Evolutionary conservation across 495 filamentous ascomycete species (phyloP).

Genomic region (Echria macrotheca): DNA sequence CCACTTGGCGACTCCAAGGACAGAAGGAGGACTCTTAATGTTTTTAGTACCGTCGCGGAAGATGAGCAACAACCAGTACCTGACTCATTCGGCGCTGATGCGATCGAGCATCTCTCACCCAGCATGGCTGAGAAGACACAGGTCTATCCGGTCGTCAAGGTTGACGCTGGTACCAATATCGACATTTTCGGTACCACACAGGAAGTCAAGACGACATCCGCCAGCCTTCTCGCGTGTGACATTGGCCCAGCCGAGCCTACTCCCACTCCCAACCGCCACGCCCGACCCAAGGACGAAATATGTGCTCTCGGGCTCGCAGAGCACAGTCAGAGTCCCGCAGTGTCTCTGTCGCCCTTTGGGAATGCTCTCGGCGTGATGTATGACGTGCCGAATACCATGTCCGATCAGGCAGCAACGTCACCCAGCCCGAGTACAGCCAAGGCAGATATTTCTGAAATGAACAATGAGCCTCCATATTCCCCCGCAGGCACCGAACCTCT

Average conservation of each 20-base stretch:
- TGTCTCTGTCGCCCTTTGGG: background rate
- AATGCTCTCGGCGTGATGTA: conserved; percentile 1
- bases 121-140: too few relatives aligned
- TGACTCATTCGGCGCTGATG: too few relatives aligned
- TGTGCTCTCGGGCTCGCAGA: too few relatives aligned
- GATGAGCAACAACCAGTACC: too few relatives aligned
- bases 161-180: conserved; percentile 25
- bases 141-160: conserved; percentile 13
- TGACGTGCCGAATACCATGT: background rate
- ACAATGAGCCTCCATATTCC: background rate
- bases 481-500: background rate
- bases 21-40: conserved; percentile 21
- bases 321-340: background rate
- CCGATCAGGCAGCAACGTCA: conserved; percentile 19
- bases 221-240: too few relatives aligned
- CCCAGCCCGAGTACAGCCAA: background rate
- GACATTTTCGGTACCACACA: conserved; percentile 26
- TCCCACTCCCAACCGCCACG: too few relatives aligned
- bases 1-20: background rate
- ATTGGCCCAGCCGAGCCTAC: too few relatives aligned
- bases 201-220: background rate
- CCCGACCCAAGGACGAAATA: too few relatives aligned
- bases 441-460: background rate
- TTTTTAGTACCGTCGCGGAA: background rate
- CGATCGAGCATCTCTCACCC: too few relatives aligned